Percentiles rank a stretch among this genome's conserved stretches.
These are phyloP conservation scores for Pyrenochaeta sp. DNA, from an alignment of 2,329 filamentous ascomycete genomes.

Conservation along the genomic window DNA sequence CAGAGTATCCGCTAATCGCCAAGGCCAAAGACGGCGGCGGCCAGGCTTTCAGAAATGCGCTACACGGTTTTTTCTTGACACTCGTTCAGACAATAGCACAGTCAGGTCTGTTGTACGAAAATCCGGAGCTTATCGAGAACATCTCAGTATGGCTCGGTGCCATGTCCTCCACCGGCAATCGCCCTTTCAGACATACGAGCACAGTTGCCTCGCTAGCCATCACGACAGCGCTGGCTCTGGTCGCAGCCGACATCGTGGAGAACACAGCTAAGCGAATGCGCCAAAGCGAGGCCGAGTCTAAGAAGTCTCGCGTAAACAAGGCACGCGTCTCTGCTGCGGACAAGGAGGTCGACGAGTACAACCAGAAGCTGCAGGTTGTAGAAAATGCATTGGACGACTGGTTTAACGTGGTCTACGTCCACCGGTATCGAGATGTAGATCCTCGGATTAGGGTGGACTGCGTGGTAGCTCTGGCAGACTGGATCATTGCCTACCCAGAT, in stretches of 20 bases:
- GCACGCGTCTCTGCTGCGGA: slow-evolving; percentile 77
- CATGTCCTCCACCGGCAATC: slow-evolving; percentile 86
- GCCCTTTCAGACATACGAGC: slow-evolving; percentile 93
- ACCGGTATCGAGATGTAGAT: slow-evolving; percentile 94
- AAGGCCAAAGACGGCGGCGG: slow-evolving; percentile 79
- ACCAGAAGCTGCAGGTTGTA: slow-evolving; percentile 72
- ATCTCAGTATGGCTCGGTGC: slow-evolving; percentile 88
- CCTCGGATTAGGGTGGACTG: slow-evolving; percentile 88
- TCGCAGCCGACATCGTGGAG: slow-evolving; percentile 75
- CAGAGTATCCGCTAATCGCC: slow-evolving; percentile 91
- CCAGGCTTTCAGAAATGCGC: slow-evolving; percentile 77
- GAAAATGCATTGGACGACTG: slow-evolving; percentile 81
- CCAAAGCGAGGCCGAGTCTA: slow-evolving; percentile 79
- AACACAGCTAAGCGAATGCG: slow-evolving; percentile 79
- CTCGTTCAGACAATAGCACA: slow-evolving; percentile 82
- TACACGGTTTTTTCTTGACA: slow-evolving; percentile 80
- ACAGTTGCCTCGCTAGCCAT: slow-evolving; percentile 85
- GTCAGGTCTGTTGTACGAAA: slow-evolving; percentile 81
- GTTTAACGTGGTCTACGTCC: slow-evolving; percentile 92
- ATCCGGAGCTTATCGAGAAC: slow-evolving; percentile 82
- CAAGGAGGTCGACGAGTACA: slow-evolving; percentile 73
- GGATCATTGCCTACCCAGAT: slow-evolving; percentile 86
- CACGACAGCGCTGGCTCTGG: slow-evolving; percentile 76
- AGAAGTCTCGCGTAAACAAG: slow-evolving; percentile 79
- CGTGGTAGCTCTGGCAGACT: slow-evolving; percentile 83